Evolutionary conservation across 2,329 filamentous ascomycete genomes (phyloP).

Genomic region (Cercospora citrullina): DNA sequence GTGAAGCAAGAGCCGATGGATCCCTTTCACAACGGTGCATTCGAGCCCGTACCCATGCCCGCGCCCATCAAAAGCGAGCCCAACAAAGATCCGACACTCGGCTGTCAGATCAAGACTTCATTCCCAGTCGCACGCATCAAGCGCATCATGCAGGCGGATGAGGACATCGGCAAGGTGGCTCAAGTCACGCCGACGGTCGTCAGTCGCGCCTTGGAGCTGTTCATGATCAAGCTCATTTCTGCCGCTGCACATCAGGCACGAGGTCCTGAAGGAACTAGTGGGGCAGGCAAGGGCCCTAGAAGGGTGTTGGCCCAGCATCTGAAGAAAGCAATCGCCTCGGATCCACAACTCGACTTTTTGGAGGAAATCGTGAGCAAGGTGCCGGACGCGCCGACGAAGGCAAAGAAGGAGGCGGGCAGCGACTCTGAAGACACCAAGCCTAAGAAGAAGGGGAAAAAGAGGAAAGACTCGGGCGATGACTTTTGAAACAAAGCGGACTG

Average conservation of each 20-base stretch:
- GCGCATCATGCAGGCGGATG: constrained; percentile 98
- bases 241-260: constrained; percentile 84
- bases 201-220: constrained; percentile 82
- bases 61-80: constrained; percentile 25
- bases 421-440: constrained; percentile 33
- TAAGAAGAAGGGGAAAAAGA: constrained; percentile 30
- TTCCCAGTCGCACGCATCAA: constrained; percentile 98
- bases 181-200: constrained; percentile 97
- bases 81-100: constrained; percentile 37
- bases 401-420: constrained; percentile 37
- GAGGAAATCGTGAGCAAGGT: constrained; percentile 87
- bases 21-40: constrained; percentile 14
- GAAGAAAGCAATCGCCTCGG: constrained; percentile 82
- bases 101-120: constrained; percentile 83
- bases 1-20: constrained; percentile 24
- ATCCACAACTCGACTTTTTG: constrained; percentile 93
- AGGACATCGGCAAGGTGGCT: constrained; percentile 96
- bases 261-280: constrained; percentile 23
- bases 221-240: constrained; percentile 92
- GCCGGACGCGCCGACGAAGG: constrained; percentile 61
- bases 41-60: constrained; percentile 12
- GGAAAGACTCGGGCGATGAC: constrained; percentile 36
- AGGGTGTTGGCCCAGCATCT: constrained; percentile 87
- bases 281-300: constrained; percentile 60
- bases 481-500: constrained; percentile 19